Evolutionary conservation across 163 green algal genomes (phyloP).

Genomic region (Trebouxia gelatinosa): DNA sequence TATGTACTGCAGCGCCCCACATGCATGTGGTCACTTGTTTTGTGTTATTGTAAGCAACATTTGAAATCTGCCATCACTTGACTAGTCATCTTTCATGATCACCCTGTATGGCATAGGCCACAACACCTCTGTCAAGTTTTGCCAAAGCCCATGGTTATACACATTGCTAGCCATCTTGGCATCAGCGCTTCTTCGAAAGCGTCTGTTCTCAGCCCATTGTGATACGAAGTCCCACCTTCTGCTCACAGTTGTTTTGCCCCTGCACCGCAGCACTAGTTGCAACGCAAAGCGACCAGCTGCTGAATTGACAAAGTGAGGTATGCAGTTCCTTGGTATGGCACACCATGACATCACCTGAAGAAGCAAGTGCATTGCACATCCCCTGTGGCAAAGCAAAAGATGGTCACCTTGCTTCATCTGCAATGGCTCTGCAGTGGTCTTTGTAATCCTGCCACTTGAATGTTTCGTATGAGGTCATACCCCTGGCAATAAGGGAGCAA

Average conservation of each 20-base stretch:
- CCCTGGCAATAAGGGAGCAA: slow-evolving; percentile 27
- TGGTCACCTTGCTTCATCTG: neutral
- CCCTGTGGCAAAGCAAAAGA: neutral
- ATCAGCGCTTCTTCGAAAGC: neutral
- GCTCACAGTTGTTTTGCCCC: neutral
- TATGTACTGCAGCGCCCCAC: no score
- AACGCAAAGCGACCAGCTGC: no score
- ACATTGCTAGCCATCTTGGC: neutral
- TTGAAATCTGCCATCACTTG: no score
- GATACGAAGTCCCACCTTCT: neutral
- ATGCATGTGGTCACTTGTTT: no score
- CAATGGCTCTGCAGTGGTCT: slow-evolving; percentile 7
- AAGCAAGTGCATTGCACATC: no score
- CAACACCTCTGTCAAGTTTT: slow-evolving; percentile 13
- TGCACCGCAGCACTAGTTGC: no score
- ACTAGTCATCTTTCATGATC: no score
- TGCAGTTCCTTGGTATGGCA: no score
- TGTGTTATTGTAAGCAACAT: no score
- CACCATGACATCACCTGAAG: no score
- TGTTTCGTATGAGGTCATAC: slow-evolving; percentile 38
- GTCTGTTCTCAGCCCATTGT: neutral
- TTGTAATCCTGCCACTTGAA: slow-evolving; percentile 37
- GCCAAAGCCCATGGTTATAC: neutral
- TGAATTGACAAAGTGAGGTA: no score
- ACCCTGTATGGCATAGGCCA: no score